phyloP scores from a whole-genome alignment of 306 rosid species.

The Luffa acutangula region DNA sequence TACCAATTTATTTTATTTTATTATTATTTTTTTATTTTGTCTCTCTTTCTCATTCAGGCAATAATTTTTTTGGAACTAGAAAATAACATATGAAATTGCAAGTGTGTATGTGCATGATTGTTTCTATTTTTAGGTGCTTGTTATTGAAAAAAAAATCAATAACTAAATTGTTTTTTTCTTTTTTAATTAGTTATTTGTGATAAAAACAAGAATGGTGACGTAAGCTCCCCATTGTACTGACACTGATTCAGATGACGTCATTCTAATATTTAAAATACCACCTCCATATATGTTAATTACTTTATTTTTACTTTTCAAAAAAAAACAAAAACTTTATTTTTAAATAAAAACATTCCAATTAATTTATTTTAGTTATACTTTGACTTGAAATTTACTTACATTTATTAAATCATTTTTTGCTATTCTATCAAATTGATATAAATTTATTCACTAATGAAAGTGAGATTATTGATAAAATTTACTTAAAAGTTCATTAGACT shows the following conservation, averaged over 20 bases:
- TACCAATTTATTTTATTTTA: too few relatives aligned
- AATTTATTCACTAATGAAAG: background rate
- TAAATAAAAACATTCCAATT: background rate
- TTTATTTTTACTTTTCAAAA: background rate
- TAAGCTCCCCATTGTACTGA: background rate
- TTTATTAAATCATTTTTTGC: background rate
- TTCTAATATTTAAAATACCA: background rate
- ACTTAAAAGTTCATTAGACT: too few relatives aligned
- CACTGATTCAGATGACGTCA: background rate
- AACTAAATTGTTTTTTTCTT: too few relatives aligned
- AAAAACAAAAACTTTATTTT: background rate
- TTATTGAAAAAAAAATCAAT: too few relatives aligned
- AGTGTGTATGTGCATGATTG: too few relatives aligned
- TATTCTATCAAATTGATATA: background rate
- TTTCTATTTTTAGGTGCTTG: too few relatives aligned
- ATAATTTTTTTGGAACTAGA: too few relatives aligned
- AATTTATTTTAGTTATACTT: background rate
- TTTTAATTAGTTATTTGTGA: too few relatives aligned
- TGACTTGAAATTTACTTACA: background rate
- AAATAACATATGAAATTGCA: too few relatives aligned
- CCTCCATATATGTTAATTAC: background rate
- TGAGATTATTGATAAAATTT: too few relatives aligned
- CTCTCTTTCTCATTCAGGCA: too few relatives aligned
- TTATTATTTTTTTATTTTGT: too few relatives aligned
- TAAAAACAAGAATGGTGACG: background rate